phyloP scores from a whole-genome alignment of 768 basidiomycete genomes.

The Lactarius deliciosus region DNA sequence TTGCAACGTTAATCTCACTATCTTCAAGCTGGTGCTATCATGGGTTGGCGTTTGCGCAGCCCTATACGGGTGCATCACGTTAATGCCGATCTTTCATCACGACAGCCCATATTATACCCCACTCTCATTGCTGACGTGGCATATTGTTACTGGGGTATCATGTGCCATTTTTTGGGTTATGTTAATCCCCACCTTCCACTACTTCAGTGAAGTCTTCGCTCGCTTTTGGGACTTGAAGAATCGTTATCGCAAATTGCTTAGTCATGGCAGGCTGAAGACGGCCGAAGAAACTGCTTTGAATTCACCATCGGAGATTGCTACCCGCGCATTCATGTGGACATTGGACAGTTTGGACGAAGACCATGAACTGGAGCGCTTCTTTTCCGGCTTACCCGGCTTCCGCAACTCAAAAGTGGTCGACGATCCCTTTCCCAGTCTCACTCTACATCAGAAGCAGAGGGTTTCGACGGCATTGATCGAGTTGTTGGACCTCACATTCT shows the following conservation, averaged over 20 bases:
- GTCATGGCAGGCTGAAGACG: not conserved
- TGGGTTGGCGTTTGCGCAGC: not conserved
- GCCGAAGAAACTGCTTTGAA: not conserved
- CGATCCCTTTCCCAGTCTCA: not conserved
- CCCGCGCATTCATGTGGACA: not conserved
- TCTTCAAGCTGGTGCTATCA: not conserved
- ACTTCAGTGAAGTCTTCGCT: not conserved
- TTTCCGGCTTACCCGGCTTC: not conserved
- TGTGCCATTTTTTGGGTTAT: too few species aligned
- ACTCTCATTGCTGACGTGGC: not conserved
- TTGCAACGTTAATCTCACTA: not conserved
- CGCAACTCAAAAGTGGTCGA: not conserved
- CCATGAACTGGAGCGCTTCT: not conserved
- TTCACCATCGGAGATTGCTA: not conserved
- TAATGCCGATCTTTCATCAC: not conserved
- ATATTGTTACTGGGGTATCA: not conserved
- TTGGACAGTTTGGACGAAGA: not conserved
- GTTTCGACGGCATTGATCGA: not conserved
- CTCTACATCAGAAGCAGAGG: not conserved
- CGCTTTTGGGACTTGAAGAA: too few species aligned
- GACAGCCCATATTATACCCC: not conserved
- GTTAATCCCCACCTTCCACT: not conserved
- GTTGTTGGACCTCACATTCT: not conserved
- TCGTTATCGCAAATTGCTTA: not conserved
- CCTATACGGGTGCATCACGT: not conserved